Base-by-base conservation (phyloP, 1,139 yeast species). In the Sugiyamaella xylanicola region DNA sequence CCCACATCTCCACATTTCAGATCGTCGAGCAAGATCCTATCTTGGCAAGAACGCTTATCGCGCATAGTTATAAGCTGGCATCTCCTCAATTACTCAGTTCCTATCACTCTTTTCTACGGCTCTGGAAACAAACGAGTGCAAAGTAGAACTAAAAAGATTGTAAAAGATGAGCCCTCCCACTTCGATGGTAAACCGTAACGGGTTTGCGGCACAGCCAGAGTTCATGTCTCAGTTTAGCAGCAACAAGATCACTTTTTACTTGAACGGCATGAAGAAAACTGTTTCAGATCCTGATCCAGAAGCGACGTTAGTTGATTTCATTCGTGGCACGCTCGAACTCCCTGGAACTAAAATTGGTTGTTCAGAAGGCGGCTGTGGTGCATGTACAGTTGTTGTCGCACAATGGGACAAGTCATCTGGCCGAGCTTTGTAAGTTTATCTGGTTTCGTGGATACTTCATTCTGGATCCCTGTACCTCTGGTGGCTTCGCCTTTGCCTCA, bases 341-440 rank as follows among this genome's bases (percentile, higher is more conserved):
- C 72, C 73, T 1, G 80, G 80, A 25, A 75, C 80, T 9, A 77
- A 76, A 60, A 72, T 76, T 17, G 79, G 79, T 13, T 76, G 80
- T 61, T 73, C 77, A 7, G 80, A 76, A 59, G 80, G 80, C 19
- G 80, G 80, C 2, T 76, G 80, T 62, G 80, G 80, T 29, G 80
- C 80, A 2, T 76, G 80, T 58, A 76, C 80, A 1, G 76, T 77
- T 37, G 74, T 76, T 4, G 64, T 76, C 4, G 75, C 74, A 1
- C 63, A 66, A 3, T 68, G 68, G 66, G 72, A 73, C 51, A 50
- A 62, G 2, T 63, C 50, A 3, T 57, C 55, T 8, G 63, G 68
- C 43, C 63, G 62, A 22, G 70, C 72, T 40, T 49, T 56, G 63
- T 64, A 53, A 53, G 63, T 61, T n/a, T 7, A n/a, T n/a, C 42